Base-by-base conservation (phyloP, 805 yeast species). In the Pichia phayaonensis region DNA sequence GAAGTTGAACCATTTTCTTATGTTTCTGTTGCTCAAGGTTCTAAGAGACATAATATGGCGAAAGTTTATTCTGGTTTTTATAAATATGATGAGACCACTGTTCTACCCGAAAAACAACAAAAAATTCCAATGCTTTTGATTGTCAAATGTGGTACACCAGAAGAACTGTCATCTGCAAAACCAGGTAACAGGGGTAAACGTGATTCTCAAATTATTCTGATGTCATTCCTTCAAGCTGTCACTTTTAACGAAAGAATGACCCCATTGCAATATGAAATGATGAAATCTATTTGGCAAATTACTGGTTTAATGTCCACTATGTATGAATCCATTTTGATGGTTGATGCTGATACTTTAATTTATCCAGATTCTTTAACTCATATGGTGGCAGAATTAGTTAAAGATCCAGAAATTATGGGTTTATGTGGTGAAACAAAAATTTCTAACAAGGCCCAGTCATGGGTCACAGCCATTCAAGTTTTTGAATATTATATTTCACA, bases 131-230 rank as follows among this genome's bases (percentile, higher is more conserved):
- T 90, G 56, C 63, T 90, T 22, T 72, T 83, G 29, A 73, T 90
- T 59, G 95, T 87, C 29, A 90, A 90, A 65, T 86, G 95, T 68
- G 97, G 97, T 53, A 84, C 96, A 0, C 88, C 89, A 13, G 82
- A 74, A 22, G 96, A 89, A 65, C 82, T 79, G 31, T 74, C 76
- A 15, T 73, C 83, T 4, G 72, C 83, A 2, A 84, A 83, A 62
- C 96, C 96, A 5, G 97, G 97, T 58, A 90, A 90, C 66, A 83
- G 97, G 74, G 97, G 97, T 69, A 90, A 90, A 67, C 86, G 97
- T 71, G 97, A 90, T 64, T 87, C 97, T 22, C 97, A 90, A 66
- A 83, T 90, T 53, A 83, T 90, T 54, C 72, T 90, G 59, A 90
- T 90, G 97, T 83, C 92, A 0, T 90, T 90, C 67, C 74, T 90